These are phyloP conservation scores for Niebla homalea DNA, from an alignment of 495 filamentous ascomycete species.

Conservation along the genomic window DNA sequence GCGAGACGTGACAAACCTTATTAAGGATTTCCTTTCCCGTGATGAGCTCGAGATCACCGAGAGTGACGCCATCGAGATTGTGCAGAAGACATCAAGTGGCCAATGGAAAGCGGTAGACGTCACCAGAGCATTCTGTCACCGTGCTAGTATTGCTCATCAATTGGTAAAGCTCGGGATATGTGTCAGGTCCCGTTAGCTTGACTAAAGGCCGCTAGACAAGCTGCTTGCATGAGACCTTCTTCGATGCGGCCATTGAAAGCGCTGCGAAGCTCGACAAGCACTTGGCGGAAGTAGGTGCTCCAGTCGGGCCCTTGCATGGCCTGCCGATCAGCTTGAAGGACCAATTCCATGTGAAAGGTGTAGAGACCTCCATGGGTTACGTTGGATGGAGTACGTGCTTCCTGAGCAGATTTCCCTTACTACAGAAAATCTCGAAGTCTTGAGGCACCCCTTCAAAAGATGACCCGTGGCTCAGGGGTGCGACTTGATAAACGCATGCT, in stretches of 20 bases:
- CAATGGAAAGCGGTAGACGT: constrained; percentile 37
- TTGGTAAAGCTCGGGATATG: constrained; percentile 14
- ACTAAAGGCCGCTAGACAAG: constrained; percentile 28
- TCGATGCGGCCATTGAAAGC: constrained; percentile 43
- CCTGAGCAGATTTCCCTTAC: background rate
- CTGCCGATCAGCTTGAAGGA: constrained; percentile 57
- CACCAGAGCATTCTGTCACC: constrained; percentile 41
- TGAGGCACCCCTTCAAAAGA: background rate
- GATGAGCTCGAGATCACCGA: constrained; percentile 46
- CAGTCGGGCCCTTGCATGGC: constrained; percentile 49
- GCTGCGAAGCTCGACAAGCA: constrained; percentile 48
- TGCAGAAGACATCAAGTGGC: constrained; percentile 31
- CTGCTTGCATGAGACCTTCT: constrained; percentile 51
- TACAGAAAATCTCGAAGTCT: background rate
- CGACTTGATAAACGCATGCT: background rate
- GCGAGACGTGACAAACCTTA: constrained; percentile 47
- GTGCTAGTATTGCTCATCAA: constrained; percentile 44
- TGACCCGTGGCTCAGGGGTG: background rate
- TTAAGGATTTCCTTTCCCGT: constrained; percentile 40
- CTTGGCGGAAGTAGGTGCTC: constrained; percentile 30
- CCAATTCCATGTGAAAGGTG: constrained; percentile 53
- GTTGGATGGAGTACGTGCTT: constrained; percentile 16
- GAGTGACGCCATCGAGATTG: constrained; percentile 37
- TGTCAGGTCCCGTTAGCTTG: background rate
- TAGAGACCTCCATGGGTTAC: constrained; percentile 56